phyloP scores from a whole-genome alignment of 1,139 yeast species.

The Debaryomycetaceae sp. region DNA sequence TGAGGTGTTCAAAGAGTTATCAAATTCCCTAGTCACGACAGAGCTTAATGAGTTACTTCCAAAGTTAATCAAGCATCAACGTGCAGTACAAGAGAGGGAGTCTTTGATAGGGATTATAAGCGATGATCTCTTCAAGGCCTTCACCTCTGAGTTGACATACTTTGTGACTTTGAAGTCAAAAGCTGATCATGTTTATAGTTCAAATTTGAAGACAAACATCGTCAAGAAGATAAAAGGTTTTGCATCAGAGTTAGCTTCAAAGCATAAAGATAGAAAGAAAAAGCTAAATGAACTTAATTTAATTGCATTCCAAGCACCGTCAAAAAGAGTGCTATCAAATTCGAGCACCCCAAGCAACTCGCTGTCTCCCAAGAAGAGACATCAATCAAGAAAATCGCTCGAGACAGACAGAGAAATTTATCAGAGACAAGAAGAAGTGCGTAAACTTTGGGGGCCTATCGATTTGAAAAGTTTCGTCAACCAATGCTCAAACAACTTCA shows the following conservation, averaged over 20 bases:
- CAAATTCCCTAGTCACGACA: conserved; percentile 26
- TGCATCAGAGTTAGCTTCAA: conserved; percentile 21
- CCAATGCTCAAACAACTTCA: conserved; percentile 20
- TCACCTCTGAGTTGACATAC: conserved; percentile 53
- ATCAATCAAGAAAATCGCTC: conserved; percentile 9
- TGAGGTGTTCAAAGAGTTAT: conserved; percentile 23
- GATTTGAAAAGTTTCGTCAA: conserved; percentile 23
- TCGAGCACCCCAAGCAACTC: conserved; percentile 13
- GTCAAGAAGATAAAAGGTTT: conserved; percentile 20
- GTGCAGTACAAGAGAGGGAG: conserved; percentile 21
- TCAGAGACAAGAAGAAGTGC: conserved; percentile 29
- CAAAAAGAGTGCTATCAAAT: conserved; percentile 20
- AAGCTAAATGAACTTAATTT: conserved; percentile 44
- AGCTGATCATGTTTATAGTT: conserved; percentile 33
- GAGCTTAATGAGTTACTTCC: conserved; percentile 27
- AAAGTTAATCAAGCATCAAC: conserved; percentile 19
- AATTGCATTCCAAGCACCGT: conserved; percentile 23
- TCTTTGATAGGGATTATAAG: conserved; percentile 36
- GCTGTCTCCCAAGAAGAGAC: conserved; percentile 11
- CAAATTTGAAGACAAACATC: conserved; percentile 20
- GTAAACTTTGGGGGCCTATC: conserved; percentile 40
- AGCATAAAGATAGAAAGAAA: conserved; percentile 22
- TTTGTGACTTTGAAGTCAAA: conserved; percentile 36
- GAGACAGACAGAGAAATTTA: conserved; percentile 16
- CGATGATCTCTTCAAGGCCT: conserved; percentile 53